phyloP scores from a whole-genome alignment of 495 filamentous ascomycete genomes.

The Xylaria nigripes region DNA sequence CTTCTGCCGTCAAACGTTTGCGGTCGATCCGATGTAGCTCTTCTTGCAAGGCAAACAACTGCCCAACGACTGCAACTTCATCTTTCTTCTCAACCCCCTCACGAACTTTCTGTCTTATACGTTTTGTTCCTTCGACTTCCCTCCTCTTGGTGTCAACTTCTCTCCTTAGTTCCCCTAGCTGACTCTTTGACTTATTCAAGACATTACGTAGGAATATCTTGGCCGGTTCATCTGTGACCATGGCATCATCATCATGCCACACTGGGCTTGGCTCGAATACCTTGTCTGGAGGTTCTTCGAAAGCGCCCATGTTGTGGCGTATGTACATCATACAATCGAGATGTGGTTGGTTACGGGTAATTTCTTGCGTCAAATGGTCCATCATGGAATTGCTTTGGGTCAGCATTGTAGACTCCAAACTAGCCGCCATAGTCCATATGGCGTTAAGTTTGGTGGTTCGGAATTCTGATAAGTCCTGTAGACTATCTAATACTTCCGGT shows the following conservation, averaged over 20 bases:
- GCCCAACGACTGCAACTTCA: conserved; percentile 68
- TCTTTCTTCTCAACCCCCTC: conserved; percentile 78
- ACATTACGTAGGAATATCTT: conserved; percentile 89
- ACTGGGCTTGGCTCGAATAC: conserved; percentile 91
- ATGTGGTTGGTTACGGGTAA: conserved; percentile 77
- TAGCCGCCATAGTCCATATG: conserved; percentile 71
- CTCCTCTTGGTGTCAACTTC: conserved; percentile 75
- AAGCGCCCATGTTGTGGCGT: conserved; percentile 73
- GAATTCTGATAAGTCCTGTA: conserved; percentile 86
- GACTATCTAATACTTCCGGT: conserved; percentile 83
- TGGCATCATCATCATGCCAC: conserved; percentile 87
- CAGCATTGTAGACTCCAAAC: conserved; percentile 68
- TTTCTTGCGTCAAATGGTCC: conserved; percentile 63
- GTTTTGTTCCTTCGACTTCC: conserved; percentile 70
- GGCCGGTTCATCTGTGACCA: conserved; percentile 73
- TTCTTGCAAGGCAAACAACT: conserved; percentile 73
- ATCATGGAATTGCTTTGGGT: conserved; percentile 62
- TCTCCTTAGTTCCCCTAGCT: conserved; percentile 66
- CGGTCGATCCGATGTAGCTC: conserved; percentile 79
- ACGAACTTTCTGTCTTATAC: conserved; percentile 61
- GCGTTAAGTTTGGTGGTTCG: conserved; percentile 72
- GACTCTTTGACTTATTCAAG: conserved; percentile 77
- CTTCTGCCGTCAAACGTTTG: conserved; percentile 76
- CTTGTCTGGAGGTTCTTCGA: conserved; percentile 75
- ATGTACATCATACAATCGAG: conserved; percentile 97